Conservation (phyloP, 495 filamentous ascomycete genomes). For the Zalerion maritima region DNA sequence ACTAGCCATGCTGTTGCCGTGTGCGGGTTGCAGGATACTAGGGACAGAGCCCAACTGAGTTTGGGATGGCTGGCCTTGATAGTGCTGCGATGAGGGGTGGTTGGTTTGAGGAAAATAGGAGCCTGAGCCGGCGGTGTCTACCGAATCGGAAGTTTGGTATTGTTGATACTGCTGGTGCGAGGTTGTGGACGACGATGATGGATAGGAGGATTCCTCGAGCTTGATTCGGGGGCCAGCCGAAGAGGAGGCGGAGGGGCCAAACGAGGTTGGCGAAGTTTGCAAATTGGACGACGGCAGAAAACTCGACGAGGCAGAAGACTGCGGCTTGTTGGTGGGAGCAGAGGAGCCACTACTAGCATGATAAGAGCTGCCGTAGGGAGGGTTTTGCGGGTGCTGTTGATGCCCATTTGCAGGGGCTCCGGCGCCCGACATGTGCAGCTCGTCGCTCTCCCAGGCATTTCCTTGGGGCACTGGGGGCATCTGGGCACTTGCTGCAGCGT, state of each 20-base stretch:
- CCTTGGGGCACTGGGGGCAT: too few species aligned
- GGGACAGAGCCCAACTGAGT: too few species aligned
- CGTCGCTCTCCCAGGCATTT: constrained; percentile 46
- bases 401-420: too few species aligned
- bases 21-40: constrained; percentile 57
- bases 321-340: constrained; percentile 37
- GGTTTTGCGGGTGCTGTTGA: constrained; percentile 24
- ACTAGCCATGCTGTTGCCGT: constrained; percentile 29
- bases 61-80: too few species aligned
- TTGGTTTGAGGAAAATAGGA: too few species aligned
- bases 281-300: too few species aligned
- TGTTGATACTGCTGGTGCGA: constrained; percentile 37
- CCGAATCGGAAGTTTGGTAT: constrained; percentile 32
- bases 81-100: too few species aligned
- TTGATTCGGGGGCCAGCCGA: constrained; percentile 45
- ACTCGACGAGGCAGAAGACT: too few species aligned
- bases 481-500: too few species aligned
- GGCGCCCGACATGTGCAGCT: constrained; percentile 61
- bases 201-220: constrained; percentile 12
- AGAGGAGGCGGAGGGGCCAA: too few species aligned
- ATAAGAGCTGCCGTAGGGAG: constrained; percentile 29
- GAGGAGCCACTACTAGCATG: constrained; percentile 35
- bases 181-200: constrained; percentile 10
- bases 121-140: too few species aligned
- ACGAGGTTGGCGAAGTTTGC: too few species aligned